phyloP scores from a whole-genome alignment of 225 moss, liverwort and hornwort species.

The Sphagnum tenellum region DNA sequence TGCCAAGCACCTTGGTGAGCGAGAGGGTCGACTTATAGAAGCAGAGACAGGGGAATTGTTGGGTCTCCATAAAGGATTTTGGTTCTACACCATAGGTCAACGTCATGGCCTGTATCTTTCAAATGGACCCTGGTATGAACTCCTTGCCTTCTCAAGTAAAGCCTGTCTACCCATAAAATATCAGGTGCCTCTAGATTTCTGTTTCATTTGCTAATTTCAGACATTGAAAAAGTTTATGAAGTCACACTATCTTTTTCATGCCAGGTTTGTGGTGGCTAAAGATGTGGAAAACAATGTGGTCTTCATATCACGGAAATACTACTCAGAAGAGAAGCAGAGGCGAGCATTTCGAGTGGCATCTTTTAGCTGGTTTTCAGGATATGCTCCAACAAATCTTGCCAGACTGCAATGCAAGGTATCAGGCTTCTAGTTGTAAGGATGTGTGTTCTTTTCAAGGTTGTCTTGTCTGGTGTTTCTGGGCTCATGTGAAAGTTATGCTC shows the following conservation, averaged over 20 bases:
- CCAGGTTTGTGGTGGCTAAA: constrained; percentile 94
- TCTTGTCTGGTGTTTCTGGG: too few species aligned
- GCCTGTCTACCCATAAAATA: too few species aligned
- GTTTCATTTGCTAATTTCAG: neutral
- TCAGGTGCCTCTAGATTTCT: too few species aligned
- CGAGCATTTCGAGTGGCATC: constrained; percentile 65
- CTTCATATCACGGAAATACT: constrained; percentile 78
- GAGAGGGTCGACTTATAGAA: constrained; percentile 76
- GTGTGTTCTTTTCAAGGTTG: too few species aligned
- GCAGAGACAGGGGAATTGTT: constrained; percentile 90
- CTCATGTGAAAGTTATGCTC: too few species aligned
- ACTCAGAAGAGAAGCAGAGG: constrained; percentile 58
- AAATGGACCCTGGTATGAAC: constrained; percentile 74
- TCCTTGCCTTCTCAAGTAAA: neutral
- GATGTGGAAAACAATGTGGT: constrained; percentile 73
- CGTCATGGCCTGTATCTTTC: constrained; percentile 89
- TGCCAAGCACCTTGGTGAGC: constrained; percentile 74
- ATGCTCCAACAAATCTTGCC: constrained; percentile 31
- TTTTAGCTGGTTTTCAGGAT: constrained; percentile 78
- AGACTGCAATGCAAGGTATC: constrained; percentile 77
- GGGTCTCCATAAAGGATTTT: constrained; percentile 86
- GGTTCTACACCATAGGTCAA: constrained; percentile 96
- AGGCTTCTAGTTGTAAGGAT: too few species aligned
- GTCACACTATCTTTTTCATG: neutral
- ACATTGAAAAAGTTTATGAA: too few species aligned